Base-by-base conservation (phyloP, 2,329 filamentous ascomycete genomes). In the Hypoxylon sp. region DNA sequence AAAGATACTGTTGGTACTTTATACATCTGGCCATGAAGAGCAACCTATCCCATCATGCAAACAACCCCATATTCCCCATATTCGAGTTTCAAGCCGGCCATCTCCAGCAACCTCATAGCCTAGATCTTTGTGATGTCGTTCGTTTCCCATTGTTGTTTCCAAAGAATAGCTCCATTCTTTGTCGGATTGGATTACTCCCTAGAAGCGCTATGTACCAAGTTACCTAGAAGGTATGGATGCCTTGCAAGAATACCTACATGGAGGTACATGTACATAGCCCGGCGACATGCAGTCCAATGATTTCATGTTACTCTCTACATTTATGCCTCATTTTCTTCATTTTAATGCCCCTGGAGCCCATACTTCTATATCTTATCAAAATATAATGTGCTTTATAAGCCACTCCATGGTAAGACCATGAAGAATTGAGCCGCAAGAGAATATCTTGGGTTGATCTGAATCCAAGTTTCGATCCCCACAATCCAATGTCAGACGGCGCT, bases 351-450 rank as follows among this genome's bases (percentile, higher is more conserved):
- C 2, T 21, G 5, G 7, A 9, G 2, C 6, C 17, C 3, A 43
- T 11, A 10, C 17, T 21, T 21, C 14, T 43, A 11, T 43, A 43
- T 21, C 38, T 21, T 11, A 21, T 43, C 14, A 11, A 21, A 21
- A 43, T 43, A 11, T 11, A 11, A 21, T 21, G 23, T 28, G n/a
- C 14, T n/a, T 49, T 28, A 17, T 49, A 28, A 49, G 25, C 25
- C 5, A 13, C 41, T 10, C 7, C 11, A 2, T 30, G 28, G 45
- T 49, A 49, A 28, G 14, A 30, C 5, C 5, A 25, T 5, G 41
- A 50, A 14, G 2, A 51, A 45, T 49, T 36, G 32, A 56, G 60
- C 60, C 60, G 36, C 60, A 61, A 30, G 14, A 28, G 17, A 21
- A 43, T 43, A 43, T 43, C 21, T 49, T 49, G 21, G 14, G 11